These are phyloP conservation scores for Simmondsia chinensis DNA, from an alignment of 148 eudicot species.

Conservation along the genomic window DNA sequence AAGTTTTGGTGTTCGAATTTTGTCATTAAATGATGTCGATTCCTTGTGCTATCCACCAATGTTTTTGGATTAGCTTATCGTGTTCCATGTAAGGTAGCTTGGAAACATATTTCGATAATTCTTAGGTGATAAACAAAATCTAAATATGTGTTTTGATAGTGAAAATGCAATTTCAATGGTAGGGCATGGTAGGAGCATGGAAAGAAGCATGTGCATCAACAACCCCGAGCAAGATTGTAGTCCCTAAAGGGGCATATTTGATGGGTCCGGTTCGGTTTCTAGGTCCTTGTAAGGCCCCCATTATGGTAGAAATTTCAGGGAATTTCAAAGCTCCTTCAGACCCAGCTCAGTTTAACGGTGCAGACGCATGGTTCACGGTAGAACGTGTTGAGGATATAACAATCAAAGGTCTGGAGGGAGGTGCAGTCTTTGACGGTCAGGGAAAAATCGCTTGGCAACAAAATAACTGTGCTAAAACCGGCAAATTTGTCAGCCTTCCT, in stretches of 20 bases:
- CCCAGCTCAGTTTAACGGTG: constrained; percentile 12
- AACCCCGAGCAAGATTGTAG: constrained; percentile 21
- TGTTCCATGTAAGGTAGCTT: background rate
- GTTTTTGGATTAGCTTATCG: too few relatives aligned
- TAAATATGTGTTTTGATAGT: background rate
- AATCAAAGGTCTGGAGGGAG: constrained; percentile 22
- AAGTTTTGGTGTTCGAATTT: too few relatives aligned
- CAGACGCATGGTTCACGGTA: constrained; percentile 32
- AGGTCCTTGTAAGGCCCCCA: constrained; percentile 50
- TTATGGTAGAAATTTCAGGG: constrained; percentile 30
- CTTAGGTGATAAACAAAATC: background rate
- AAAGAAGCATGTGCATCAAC: constrained; percentile 39
- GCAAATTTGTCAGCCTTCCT: constrained; percentile 27
- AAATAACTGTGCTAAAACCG: constrained; percentile 21
- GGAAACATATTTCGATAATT: background rate
- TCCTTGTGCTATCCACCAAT: too few relatives aligned
- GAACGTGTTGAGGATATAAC: constrained; percentile 23
- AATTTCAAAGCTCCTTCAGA: constrained; percentile 45
- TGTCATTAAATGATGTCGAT: too few relatives aligned
- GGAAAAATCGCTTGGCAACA: constrained; percentile 38
- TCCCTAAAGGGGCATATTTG: constrained; percentile 34
- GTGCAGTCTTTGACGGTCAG: constrained; percentile 45
- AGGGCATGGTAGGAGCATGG: constrained; percentile 46
- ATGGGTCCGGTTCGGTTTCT: constrained; percentile 16
- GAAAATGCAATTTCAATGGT: background rate